Evolutionary conservation across 345 rosid genomes (phyloP).

Genomic region (Abelmoschus esculentus): DNA sequence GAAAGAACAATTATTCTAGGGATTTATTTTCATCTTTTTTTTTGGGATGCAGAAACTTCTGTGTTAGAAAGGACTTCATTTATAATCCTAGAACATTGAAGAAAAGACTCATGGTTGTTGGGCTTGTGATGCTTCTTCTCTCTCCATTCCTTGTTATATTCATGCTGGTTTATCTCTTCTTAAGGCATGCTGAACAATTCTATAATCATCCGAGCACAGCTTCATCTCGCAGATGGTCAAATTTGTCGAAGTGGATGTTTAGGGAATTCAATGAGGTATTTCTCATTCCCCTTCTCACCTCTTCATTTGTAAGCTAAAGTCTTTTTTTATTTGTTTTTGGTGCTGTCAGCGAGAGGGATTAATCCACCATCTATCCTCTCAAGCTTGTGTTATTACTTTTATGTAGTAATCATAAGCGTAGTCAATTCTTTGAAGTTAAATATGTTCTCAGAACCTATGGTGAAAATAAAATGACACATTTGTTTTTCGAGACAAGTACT

Average conservation of each 20-base stretch:
- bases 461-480: neutral
- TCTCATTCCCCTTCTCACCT: neutral
- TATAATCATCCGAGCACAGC: constrained; percentile 98
- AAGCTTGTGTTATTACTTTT: neutral
- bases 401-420: neutral
- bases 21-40: neutral
- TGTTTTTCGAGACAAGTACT: neutral
- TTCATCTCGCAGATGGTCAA: constrained; percentile 95
- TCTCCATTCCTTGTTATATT: constrained; percentile 95
- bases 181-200: constrained; percentile 96
- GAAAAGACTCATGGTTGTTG: constrained; percentile 83
- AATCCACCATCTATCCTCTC: neutral
- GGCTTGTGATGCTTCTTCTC: constrained; percentile 77
- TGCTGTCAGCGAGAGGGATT: neutral
- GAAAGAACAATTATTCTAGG: neutral
- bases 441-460: neutral
- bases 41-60: constrained; percentile 57
- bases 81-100: constrained; percentile 65
- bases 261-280: constrained; percentile 41
- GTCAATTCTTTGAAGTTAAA: constrained; percentile 1
- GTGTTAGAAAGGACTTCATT: constrained; percentile 79
- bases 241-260: constrained; percentile 29
- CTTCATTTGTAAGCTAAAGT: neutral
- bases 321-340: neutral
- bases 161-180: constrained; percentile 88